phyloP scores from a whole-genome alignment of 2,329 filamentous ascomycete species.

The Raffaelea ambrosiae region DNA sequence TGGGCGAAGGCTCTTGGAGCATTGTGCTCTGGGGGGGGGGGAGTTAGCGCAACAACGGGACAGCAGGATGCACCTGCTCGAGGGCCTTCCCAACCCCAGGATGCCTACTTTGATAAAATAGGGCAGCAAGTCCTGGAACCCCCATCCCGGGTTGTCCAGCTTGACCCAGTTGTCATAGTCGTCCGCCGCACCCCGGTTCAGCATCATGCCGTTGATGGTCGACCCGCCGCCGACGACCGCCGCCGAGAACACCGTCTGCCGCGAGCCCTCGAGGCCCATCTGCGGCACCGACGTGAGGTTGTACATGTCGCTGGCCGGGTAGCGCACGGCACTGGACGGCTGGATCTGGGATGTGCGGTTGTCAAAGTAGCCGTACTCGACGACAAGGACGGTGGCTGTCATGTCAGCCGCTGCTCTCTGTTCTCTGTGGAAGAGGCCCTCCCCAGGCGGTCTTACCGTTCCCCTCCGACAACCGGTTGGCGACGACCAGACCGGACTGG shows the following conservation, averaged over 20 bases:
- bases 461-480: conserved; percentile 36
- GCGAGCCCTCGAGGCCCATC: conserved; percentile 25
- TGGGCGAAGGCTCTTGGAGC: conserved; percentile 1
- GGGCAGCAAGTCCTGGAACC: conserved; percentile 26
- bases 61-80: too few relatives aligned
- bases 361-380: conserved; percentile 17
- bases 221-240: conserved; percentile 51
- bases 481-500: conserved; percentile 42
- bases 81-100: too few relatives aligned
- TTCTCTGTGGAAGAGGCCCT: too few relatives aligned
- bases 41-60: too few relatives aligned
- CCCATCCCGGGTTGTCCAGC: conserved; percentile 48
- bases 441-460: conserved; percentile 20
- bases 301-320: conserved; percentile 5
- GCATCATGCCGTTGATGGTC: conserved; percentile 49
- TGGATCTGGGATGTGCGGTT: conserved; percentile 2
- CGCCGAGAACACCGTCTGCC: conserved; percentile 19
- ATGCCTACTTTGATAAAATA: conserved; percentile 15
- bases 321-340: background rate
- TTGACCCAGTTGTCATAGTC: conserved; percentile 47
- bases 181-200: conserved; percentile 30
- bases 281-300: conserved; percentile 18
- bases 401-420: background rate
- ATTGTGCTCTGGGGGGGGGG: conserved; percentile 1
- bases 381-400: conserved; percentile 14